Evolutionary conservation across 805 yeast species (phyloP), one percentile per base, ranked within the genome.

Genomic region (Helenozyma rhizophorensis): DNA sequence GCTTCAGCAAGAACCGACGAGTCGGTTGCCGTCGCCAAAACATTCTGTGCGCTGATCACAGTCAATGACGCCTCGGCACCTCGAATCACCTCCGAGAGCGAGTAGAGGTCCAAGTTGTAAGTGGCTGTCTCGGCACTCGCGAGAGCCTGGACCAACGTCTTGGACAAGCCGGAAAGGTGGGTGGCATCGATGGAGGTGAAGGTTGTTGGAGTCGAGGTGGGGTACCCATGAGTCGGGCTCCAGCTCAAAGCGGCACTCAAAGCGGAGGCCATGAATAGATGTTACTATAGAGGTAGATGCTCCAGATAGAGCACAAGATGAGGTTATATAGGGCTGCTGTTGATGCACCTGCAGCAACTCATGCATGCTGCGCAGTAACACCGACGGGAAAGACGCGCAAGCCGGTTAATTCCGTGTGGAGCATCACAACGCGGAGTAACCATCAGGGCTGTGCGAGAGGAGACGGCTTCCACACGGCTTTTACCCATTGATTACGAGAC

Each of bases 11-110:
- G 39, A 1, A 51, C 58, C 14, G 30, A 17, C 14, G 22, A 30
- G 9, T 45, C 52, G 2, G 70, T 63, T n/a, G 69, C 69, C 4
- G 69, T 62, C 9, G 69, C 68, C 25, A 57, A 39, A 2, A 59
- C 58, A n/a, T 51, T 27, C 34, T 60, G 58, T 9, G 68, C 68
- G 1, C 52, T 42, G 21, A 62, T 45, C n/a, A 62, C 49, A 8
- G 59, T 51, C 32, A 60, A 42, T 3, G 69, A 62, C 1, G 68
- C 69, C 30, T 53, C 41, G 6, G 65, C 68, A 2, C 68, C 68
- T 23, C 68, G 40, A 7, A 44, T 33, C 6, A 43, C 36, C 30
- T 45, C 42, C 4, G 65, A 56, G 14, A 53, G 48, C 3, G 53
- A 40, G 4, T 30, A 18, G 21, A 58, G 41, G 8, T 50, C 52